Base-by-base conservation (phyloP, 139 green algal genomes). In the Chlorella sp. region DNA sequence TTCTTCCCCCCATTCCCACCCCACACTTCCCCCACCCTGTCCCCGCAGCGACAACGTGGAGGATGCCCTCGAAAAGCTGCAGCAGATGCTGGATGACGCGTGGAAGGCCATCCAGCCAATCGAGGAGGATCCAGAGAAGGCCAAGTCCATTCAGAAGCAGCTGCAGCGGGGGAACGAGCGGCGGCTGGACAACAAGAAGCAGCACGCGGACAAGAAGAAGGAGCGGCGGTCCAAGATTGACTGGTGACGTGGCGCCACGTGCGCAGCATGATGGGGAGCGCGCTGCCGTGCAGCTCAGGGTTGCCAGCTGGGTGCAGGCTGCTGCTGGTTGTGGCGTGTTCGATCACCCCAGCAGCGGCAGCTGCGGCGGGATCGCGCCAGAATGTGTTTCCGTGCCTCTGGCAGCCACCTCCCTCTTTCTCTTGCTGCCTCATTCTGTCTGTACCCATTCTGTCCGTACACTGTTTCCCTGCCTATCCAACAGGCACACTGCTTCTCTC, bases 1-100 rank as follows among this genome's bases (percentile, higher is more conserved):
- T 16, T 9, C 48, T 16, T n/a, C n/a, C n/a, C n/a, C n/a, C n/a
- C n/a, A n/a, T n/a, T n/a, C n/a, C n/a, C n/a, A n/a, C n/a, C n/a
- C n/a, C n/a, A n/a, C n/a, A n/a, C n/a, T n/a, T n/a, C n/a, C 48
- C 48, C 48, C 48, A 57, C 48, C 48, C 48, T 57, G 9, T 76
- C 0, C 42, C 53, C 39, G 88, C 95, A 98, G 96, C 19, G 95
- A 95, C 79, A 99, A 99, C 88, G 79, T 99, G 68, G 96, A 98
- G 15, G 97, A 99, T 86, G 96, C 96, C 0, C 91, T 99, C 42
- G 85, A 92, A 19, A 99, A 99, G 93, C 85, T 99, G 73, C 97
- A 99, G 90, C 92, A 88, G 34, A 98, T 97, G 37, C 85, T 99
- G 18, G 94, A 99, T 68, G 82, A 89, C 2, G 97, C 95, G 32